Evolutionary conservation across 768 basidiomycete species (phyloP).

Genomic region (Termitomyces sp.): DNA sequence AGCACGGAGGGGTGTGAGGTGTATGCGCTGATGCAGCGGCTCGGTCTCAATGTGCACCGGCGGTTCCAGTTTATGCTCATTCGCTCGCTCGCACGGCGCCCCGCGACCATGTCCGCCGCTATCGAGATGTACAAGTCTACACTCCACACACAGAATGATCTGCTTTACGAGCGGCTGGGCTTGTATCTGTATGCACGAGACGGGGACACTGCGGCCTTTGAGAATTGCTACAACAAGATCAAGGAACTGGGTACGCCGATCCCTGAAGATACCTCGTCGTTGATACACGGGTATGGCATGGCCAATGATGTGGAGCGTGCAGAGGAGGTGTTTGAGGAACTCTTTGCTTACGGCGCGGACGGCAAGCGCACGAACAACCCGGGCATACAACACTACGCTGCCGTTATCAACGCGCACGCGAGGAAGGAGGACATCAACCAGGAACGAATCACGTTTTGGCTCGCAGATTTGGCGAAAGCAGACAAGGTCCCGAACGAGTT

Average conservation of each 20-base stretch:
- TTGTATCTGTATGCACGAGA: constrained; percentile 47
- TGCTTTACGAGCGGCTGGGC: constrained; percentile 32
- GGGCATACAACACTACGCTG: constrained; percentile 44
- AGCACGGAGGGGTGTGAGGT: constrained; percentile 34
- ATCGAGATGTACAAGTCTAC: constrained; percentile 15
- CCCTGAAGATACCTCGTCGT: constrained; percentile 30
- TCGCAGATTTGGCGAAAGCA: constrained; percentile 42
- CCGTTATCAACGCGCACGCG: constrained; percentile 51
- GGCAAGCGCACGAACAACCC: constrained; percentile 32
- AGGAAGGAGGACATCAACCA: constrained; percentile 34
- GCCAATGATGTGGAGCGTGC: constrained; percentile 35
- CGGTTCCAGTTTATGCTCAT: constrained; percentile 30
- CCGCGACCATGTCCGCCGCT: constrained; percentile 5
- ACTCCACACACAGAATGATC: background rate
- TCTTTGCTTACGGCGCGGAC: constrained; percentile 37
- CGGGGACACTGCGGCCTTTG: constrained; percentile 40
- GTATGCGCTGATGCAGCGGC: constrained; percentile 30
- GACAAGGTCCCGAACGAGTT: constrained; percentile 49
- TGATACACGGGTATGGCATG: constrained; percentile 53
- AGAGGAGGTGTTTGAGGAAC: constrained; percentile 45
- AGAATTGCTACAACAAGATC: constrained; percentile 37
- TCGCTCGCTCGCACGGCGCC: constrained; percentile 36
- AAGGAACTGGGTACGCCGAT: constrained; percentile 20
- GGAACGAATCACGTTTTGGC: constrained; percentile 45
- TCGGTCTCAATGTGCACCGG: constrained; percentile 23